A percentile compares a stretch with the other conserved stretches of the same genome.
Evolutionary conservation across 805 yeast genomes (phyloP).

Genomic region (Cyberlindnera mrakii): DNA sequence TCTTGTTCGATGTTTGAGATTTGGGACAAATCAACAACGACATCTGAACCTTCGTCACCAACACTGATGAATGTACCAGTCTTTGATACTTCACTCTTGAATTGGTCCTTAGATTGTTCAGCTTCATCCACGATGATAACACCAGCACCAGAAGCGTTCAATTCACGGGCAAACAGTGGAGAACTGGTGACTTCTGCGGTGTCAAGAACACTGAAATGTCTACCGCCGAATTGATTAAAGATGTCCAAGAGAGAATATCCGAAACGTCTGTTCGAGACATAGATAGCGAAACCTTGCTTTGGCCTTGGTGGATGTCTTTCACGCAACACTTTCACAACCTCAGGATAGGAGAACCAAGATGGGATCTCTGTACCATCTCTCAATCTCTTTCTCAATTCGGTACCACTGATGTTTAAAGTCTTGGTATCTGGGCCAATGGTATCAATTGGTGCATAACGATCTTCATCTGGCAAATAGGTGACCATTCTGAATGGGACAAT

Average conservation of each 20-base stretch:
- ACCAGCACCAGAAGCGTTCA: slow-evolving; percentile 88
- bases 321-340: slow-evolving; percentile 85
- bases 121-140: slow-evolving; percentile 53
- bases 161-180: slow-evolving; percentile 64
- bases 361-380: slow-evolving; percentile 87
- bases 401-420: slow-evolving; percentile 90
- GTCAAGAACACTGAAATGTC: slow-evolving; percentile 52
- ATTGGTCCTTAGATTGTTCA: slow-evolving; percentile 2
- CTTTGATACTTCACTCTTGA: slow-evolving; percentile 32
- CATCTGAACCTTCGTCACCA: slow-evolving; percentile 46
- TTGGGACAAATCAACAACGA: slow-evolving; percentile 47
- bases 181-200: slow-evolving; percentile 35
- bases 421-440: slow-evolving; percentile 73
- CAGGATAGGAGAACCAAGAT: slow-evolving; percentile 96
- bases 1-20: slow-evolving; percentile 67
- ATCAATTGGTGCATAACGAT: slow-evolving; percentile 92
- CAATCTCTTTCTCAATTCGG: slow-evolving; percentile 84
- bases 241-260: slow-evolving; percentile 85
- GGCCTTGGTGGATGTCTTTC: slow-evolving; percentile 91
- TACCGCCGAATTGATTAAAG: slow-evolving; percentile 80
- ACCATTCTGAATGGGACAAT: slow-evolving; percentile 97
- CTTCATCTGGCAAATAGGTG: slow-evolving; percentile 91
- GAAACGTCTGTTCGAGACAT: slow-evolving; percentile 57
- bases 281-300: slow-evolving; percentile 80
- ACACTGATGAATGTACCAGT: slow-evolving; percentile 42